phyloP scores from a whole-genome alignment of 768 basidiomycete species.

The Lentinula guzmanii region DNA sequence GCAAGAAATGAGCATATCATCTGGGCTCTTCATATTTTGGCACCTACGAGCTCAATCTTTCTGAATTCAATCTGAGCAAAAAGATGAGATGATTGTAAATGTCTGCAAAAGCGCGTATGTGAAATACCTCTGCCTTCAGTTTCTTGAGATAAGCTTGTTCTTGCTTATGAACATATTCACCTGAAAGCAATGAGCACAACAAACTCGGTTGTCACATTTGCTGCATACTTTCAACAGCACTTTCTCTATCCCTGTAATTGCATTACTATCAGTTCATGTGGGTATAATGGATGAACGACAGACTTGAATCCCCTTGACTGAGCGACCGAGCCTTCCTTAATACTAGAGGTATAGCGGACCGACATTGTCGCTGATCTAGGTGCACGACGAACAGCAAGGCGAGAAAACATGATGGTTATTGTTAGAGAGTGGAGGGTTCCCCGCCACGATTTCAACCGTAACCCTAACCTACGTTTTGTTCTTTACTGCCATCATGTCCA shows the following conservation, averaged over 20 bases:
- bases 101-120: constrained; percentile 10
- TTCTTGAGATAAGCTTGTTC: constrained; percentile 55
- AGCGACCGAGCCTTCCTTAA: constrained; percentile 53
- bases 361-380: constrained; percentile 29
- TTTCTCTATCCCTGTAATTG: constrained; percentile 59
- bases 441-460: constrained; percentile 22
- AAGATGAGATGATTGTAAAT: background rate
- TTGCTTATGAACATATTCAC: constrained; percentile 57
- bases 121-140: constrained; percentile 44
- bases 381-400: constrained; percentile 35
- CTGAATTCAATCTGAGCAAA: background rate
- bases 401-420: constrained; percentile 17
- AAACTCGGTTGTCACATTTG: constrained; percentile 7
- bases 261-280: constrained; percentile 15
- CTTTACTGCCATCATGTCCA: constrained; percentile 60
- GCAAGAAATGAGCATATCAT: background rate
- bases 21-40: background rate
- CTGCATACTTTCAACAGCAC: constrained; percentile 55
- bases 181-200: constrained; percentile 24
- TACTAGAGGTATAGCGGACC: constrained; percentile 32
- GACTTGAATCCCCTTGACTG: constrained; percentile 60
- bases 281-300: constrained; percentile 9
- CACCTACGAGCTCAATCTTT: constrained; percentile 4
- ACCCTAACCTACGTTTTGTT: constrained; percentile 2
- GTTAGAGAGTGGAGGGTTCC: background rate